phyloP scores from a whole-genome alignment of 2,329 filamentous ascomycete species.

The Cordyceps tenuipes region DNA sequence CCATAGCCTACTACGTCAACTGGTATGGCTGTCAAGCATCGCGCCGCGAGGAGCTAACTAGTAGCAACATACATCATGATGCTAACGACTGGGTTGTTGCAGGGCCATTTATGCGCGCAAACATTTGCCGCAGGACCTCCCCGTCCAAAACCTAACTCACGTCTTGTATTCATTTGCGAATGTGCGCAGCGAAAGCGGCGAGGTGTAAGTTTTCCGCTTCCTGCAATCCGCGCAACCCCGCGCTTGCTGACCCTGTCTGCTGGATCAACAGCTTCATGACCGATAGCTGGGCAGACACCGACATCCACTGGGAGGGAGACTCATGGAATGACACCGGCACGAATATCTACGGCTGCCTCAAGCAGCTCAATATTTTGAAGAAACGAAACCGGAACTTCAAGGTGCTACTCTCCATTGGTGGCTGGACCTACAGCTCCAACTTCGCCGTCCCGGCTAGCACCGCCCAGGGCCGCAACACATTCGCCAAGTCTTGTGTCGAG shows the following conservation, averaged over 20 bases:
- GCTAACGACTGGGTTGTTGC: slow-evolving; percentile 15
- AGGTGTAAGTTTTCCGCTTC: slow-evolving; percentile 47
- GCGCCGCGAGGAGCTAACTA: background rate
- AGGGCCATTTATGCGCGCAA: slow-evolving; percentile 81
- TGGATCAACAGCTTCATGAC: slow-evolving; percentile 38
- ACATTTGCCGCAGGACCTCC: slow-evolving; percentile 77
- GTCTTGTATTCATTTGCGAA: slow-evolving; percentile 89
- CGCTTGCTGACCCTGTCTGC: background rate
- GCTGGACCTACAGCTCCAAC: slow-evolving; percentile 86
- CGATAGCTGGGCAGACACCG: slow-evolving; percentile 57
- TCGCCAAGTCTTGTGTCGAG: slow-evolving; percentile 65
- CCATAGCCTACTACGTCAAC: slow-evolving; percentile 68
- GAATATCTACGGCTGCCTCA: slow-evolving; percentile 82
- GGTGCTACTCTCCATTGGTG: slow-evolving; percentile 76
- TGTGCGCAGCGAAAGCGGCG: slow-evolving; percentile 66
- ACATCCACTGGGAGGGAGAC: slow-evolving; percentile 66
- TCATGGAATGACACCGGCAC: slow-evolving; percentile 63
- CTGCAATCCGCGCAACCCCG: background rate
- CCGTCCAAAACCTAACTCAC: slow-evolving; percentile 74
- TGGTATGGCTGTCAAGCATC: slow-evolving; percentile 35
- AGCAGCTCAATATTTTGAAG: slow-evolving; percentile 82
- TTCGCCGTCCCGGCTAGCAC: slow-evolving; percentile 71
- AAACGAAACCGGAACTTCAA: slow-evolving; percentile 74
- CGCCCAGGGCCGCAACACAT: slow-evolving; percentile 56
- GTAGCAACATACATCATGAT: background rate